Conservation (phyloP, 2,329 filamentous ascomycete species). For the Cyphellophora europaea region DNA sequence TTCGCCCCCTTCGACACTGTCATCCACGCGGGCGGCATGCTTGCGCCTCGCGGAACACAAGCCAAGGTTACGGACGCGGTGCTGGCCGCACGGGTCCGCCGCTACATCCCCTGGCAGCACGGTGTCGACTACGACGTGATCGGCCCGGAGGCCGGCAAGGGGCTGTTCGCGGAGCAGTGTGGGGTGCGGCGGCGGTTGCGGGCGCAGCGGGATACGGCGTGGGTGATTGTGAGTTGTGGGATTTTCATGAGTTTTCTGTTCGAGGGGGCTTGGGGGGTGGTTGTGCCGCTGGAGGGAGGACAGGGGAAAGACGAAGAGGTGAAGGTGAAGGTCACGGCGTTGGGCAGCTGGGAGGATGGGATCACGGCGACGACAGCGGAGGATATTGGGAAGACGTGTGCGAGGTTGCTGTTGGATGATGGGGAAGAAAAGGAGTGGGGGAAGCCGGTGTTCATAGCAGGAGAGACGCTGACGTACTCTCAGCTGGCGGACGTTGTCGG, state of each 20-base stretch:
- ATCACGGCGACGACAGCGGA: constrained; percentile 54
- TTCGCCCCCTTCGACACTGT: constrained; percentile 35
- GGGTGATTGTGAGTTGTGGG: constrained; percentile 60
- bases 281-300: constrained; percentile 33
- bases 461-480: constrained; percentile 53
- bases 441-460: constrained; percentile 49
- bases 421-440: constrained; percentile 22
- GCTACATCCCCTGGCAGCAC: constrained; percentile 65
- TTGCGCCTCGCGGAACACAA: constrained; percentile 45
- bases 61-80: constrained; percentile 48
- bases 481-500: constrained; percentile 46
- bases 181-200: constrained; percentile 47
- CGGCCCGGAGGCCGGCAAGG: constrained; percentile 48
- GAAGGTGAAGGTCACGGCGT: constrained; percentile 35
- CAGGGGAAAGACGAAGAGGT: constrained; percentile 7
- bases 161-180: constrained; percentile 58
- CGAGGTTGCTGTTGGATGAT: constrained; percentile 43
- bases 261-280: constrained; percentile 51
- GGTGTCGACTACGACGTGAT: constrained; percentile 63
- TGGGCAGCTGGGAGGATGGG: constrained; percentile 53
- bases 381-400: constrained; percentile 56
- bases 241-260: constrained; percentile 66
- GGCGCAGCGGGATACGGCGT: constrained; percentile 39
- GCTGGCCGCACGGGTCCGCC: constrained; percentile 32
- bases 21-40: constrained; percentile 54